These are phyloP conservation scores for Hamamelis virginiana DNA, from an alignment of 164 flowering plant species.

Conservation along the genomic window DNA sequence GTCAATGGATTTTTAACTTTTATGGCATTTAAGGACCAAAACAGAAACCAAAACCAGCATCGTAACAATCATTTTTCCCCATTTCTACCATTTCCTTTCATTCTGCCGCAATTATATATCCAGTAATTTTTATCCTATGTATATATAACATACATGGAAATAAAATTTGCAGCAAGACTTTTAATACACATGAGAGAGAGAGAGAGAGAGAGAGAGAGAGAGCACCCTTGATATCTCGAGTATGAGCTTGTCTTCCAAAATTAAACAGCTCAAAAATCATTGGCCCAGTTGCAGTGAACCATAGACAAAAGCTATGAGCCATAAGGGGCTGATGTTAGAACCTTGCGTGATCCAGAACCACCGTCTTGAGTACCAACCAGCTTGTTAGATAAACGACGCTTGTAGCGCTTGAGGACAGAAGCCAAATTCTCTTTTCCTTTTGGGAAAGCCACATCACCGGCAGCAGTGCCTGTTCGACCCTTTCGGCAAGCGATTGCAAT, in stretches of 20 bases:
- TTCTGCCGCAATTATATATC: conserved; percentile 30
- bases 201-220: conserved; percentile 4
- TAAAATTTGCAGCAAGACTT: conserved; percentile 29
- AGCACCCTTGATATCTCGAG: not conserved
- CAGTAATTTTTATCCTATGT: conserved; percentile 30
- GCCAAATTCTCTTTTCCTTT: conserved; percentile 96
- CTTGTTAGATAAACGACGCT: conserved; percentile 56
- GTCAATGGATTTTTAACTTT: not conserved
- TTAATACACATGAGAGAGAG: conserved; percentile 18
- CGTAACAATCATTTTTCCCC: conserved; percentile 11
- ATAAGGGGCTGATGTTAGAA: conserved; percentile 25
- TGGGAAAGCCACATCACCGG: conserved; percentile 97
- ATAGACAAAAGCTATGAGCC: conserved; percentile 20
- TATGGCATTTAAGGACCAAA: not conserved
- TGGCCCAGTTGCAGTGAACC: conserved; percentile 4
- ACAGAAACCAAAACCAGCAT: not conserved
- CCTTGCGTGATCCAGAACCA: conserved; percentile 30
- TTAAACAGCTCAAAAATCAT: conserved; percentile 15
- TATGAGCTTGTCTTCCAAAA: conserved; percentile 25
- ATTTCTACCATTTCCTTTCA: conserved; percentile 6
- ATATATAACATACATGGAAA: conserved; percentile 29
- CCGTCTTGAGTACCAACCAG: conserved; percentile 30
- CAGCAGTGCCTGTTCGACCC: conserved; percentile 92
- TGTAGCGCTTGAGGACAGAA: conserved; percentile 94
- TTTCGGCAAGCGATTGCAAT: conserved; percentile 79